Conservation (phyloP, 1,284 basidiomycete genomes). For the Rhodotorula mucilaginosa region DNA sequence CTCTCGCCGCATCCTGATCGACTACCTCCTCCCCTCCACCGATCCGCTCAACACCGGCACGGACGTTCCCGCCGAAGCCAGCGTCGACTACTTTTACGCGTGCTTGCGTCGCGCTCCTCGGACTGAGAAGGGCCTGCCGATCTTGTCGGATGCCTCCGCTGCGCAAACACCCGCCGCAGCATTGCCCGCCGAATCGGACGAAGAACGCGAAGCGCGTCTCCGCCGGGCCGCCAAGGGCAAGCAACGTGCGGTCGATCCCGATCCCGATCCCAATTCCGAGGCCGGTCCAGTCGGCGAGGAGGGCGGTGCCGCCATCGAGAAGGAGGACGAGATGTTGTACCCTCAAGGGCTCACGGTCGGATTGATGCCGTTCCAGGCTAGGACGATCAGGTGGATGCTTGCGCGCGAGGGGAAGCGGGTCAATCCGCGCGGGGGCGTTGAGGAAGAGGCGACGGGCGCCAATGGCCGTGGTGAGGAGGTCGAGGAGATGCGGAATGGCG, state of each 20-base stretch:
- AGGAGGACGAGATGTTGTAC: constrained; percentile 30
- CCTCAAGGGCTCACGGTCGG: constrained; percentile 25
- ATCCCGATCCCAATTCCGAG: not conserved
- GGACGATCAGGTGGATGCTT: constrained; percentile 42
- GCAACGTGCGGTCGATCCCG: constrained; percentile 13
- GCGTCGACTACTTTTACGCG: constrained; percentile 33
- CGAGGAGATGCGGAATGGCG: not conserved
- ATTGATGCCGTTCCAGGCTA: constrained; percentile 43
- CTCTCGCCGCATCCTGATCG: constrained; percentile 26
- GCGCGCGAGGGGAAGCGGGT: constrained; percentile 38
- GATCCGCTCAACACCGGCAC: not conserved
- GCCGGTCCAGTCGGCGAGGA: not conserved
- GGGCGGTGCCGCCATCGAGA: not conserved
- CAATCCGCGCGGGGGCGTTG: not conserved
- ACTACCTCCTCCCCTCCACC: constrained; percentile 21
- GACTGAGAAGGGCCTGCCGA: constrained; percentile 16
- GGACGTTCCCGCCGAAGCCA: not conserved
- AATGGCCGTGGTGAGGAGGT: not conserved
- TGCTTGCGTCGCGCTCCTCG: constrained; percentile 26
- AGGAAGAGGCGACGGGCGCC: not conserved
- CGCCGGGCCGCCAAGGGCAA: constrained; percentile 34
- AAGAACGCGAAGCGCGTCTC: constrained; percentile 7
- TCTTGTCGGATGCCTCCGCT: not conserved
- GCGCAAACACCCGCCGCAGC: not conserved
- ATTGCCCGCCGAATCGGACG: not conserved